Evolutionary conservation across 2,329 filamentous ascomycete species (phyloP), one percentile per base, ranked within the genome.

Genomic region (Plenodomus biglobosus): DNA sequence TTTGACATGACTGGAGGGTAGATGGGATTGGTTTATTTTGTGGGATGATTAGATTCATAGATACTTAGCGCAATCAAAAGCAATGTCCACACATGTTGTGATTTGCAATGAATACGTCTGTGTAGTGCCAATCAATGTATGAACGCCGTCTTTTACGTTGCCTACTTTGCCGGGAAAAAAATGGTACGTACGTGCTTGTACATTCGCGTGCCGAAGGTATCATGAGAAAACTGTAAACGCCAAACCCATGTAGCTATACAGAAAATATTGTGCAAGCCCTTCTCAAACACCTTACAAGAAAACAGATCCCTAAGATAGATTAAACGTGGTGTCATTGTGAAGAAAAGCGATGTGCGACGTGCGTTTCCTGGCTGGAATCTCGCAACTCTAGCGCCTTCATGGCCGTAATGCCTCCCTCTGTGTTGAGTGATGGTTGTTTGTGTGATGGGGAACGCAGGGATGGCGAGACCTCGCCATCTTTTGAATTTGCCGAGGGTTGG

Each of bases 301-400:
- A 5, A 37, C 3, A 20, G 22, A n/a, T n/a, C n/a, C n/a, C 22
- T 24, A 24, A 24, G 5, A 20, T 17, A 37, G 5, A 18, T 36
- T 18, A 37, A 37, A 37, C 16, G 35, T 17, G 19, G 36, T 36
- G 41, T 40, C 35, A 52, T 43, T 40, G 46, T 15, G 44, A 48
- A 7, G 46, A 37, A 8, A 38, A 40, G 18, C 50, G 30, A 19
- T 48, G 52, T 15, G 44, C 17, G 2, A 44, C 21, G 8, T 48
- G 50, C 16, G 46, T 18, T 24, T 48, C 49, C 39, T 43, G 40
- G 5, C 49, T 30, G n/a, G 43, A 18, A 24, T 53, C 49, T 7
- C 15, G 35, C 17, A 35, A 19, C 11, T 55, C 52, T 18, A 45
- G 45, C 8, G 52, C 48, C 20, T 43, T 46, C 38, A 52, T 42